Evolutionary conservation across 2,329 filamentous ascomycete genomes (phyloP).

Genomic region (Sphaerulina musiva): DNA sequence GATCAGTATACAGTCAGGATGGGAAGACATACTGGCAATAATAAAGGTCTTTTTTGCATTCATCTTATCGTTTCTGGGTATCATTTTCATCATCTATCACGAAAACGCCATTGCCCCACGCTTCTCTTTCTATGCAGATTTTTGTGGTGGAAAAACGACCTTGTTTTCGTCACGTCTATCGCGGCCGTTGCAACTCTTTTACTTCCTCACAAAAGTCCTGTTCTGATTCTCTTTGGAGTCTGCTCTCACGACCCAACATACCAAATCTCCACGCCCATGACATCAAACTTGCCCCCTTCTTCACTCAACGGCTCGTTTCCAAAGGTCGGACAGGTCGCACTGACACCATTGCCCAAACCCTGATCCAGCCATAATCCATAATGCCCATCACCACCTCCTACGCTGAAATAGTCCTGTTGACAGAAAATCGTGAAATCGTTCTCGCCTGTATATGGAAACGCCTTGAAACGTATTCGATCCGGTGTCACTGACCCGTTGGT

Average conservation of each 20-base stretch:
- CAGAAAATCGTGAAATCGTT: slow-evolving; percentile 98
- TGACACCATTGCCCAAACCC: slow-evolving; percentile 74
- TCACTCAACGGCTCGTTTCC: slow-evolving; percentile 92
- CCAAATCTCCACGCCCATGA: slow-evolving; percentile 90
- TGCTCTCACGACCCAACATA: slow-evolving; percentile 59
- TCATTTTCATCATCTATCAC: too few species aligned
- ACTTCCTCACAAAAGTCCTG: background rate
- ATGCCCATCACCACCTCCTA: slow-evolving; percentile 79
- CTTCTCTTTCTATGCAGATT: too few species aligned
- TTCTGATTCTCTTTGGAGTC: background rate
- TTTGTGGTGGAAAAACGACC: too few species aligned
- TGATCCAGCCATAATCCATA: slow-evolving; percentile 94
- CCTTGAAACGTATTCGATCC: slow-evolving; percentile 86
- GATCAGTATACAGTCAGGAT: too few species aligned
- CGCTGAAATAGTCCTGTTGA: slow-evolving; percentile 73
- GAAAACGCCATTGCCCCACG: too few species aligned
- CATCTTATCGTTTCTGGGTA: too few species aligned
- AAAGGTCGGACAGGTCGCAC: slow-evolving; percentile 79
- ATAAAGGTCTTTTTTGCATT: too few species aligned
- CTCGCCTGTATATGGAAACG: slow-evolving; percentile 89
- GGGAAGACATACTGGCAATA: too few species aligned
- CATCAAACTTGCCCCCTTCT: slow-evolving; percentile 83
- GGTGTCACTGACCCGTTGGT: slow-evolving; percentile 44
- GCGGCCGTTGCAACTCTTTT: too few species aligned
- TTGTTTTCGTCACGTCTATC: too few species aligned